Evolutionary conservation across 1,284 basidiomycete genomes (phyloP).

Genomic region (Omphalotus olearius): DNA sequence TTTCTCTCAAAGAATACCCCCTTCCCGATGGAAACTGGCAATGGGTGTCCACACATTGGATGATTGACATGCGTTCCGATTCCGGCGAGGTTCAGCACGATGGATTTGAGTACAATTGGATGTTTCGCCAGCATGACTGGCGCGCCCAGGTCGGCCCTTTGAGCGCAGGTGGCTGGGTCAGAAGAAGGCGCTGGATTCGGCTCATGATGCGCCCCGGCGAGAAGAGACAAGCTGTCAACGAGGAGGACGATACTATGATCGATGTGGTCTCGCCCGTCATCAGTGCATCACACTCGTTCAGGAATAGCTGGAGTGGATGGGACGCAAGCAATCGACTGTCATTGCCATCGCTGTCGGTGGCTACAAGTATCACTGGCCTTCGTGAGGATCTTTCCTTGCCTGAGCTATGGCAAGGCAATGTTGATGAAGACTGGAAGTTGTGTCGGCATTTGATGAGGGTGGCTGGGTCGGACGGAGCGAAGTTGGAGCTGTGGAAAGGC

Average conservation of each 20-base stretch:
- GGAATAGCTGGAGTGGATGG: constrained; percentile 10
- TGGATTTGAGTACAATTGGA: constrained; percentile 81
- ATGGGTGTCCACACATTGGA: constrained; percentile 77
- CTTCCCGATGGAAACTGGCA: constrained; percentile 77
- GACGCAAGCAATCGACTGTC: not conserved
- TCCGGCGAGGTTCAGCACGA: constrained; percentile 71
- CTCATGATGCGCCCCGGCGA: constrained; percentile 69
- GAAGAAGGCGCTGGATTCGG: constrained; percentile 72
- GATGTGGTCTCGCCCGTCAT: constrained; percentile 10
- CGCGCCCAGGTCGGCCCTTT: constrained; percentile 52
- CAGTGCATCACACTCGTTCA: constrained; percentile 16
- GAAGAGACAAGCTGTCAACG: constrained; percentile 7
- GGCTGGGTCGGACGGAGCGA: constrained; percentile 60
- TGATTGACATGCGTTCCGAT: constrained; percentile 81
- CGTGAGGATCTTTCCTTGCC: constrained; percentile 18
- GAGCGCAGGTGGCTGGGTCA: constrained; percentile 65
- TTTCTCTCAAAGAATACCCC: constrained; percentile 63
- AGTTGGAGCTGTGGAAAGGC: constrained; percentile 65
- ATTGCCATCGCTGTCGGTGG: constrained; percentile 11
- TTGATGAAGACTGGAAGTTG: constrained; percentile 57
- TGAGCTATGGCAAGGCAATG: constrained; percentile 38
- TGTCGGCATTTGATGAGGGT: constrained; percentile 48
- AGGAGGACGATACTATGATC: constrained; percentile 12
- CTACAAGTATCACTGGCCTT: not conserved
- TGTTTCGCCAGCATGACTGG: constrained; percentile 64